Evolutionary conservation across 805 yeast genomes (phyloP), one percentile per base, ranked within the genome.

Genomic region (Myxozyma mucilagina): DNA sequence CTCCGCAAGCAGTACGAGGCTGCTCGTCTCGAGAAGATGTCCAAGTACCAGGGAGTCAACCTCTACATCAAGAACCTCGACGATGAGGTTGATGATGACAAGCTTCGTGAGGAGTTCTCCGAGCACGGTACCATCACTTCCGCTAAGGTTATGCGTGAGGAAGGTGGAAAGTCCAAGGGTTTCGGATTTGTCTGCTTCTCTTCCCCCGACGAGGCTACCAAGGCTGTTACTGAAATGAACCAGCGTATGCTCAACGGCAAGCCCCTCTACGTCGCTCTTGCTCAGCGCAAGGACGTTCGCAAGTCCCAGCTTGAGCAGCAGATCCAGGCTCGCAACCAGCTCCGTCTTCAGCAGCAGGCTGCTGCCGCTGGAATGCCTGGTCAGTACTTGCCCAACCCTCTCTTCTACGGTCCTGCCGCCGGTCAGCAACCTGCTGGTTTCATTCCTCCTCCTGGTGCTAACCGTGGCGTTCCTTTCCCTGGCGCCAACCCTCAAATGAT

Each of bases 181-280:
- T 94, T 94, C 76, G 99, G 99, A 74, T 94, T 94, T 76, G 99
- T 94, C 71, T 91, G 99, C 81, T 94, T 87, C 88, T 86, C 97
- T 59, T 79, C 94, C 67, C 97, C 98, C 74, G 99, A 94, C 79
- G 99, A 94, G 85, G 99, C 99, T 70, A 89, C 97, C 73, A 91
- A 90, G 81, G 99, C 99, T 68, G 90, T 93, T 76, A 84, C 93
- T 71, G 99, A 93, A 83, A 92, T 93, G 97, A 91, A 93, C 85
- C 97, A 91, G 81, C 89, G 91, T 76, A 88, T 93, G 87, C 85
- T 94, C 71, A 87, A 85, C 71, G 90, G 92, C 76, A 94, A 94
- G 84, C 99, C 98, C 73, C 83, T 94, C 75, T 94, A 93, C 77
- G 99, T 94, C 79, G 97, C 97, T 64, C 86, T 94, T 74, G 99